A percentile compares a stretch with the other conserved stretches of the same genome.
phyloP scores from a whole-genome alignment of 2,329 filamentous ascomycete genomes.

The Verticillium albo-atrum region DNA sequence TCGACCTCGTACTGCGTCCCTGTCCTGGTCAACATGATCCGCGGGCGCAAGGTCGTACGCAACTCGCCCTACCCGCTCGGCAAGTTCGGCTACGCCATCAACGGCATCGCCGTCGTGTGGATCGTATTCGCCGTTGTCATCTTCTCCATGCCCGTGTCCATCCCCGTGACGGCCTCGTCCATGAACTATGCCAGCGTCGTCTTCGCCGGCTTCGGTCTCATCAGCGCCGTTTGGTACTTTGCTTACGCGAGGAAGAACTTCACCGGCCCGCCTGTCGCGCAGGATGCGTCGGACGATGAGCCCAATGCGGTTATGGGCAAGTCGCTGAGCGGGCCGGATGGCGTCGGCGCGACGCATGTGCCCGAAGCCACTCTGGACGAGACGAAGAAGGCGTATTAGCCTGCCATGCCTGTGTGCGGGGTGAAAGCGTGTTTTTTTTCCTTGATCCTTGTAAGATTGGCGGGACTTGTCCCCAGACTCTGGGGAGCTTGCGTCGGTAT shows the following conservation, averaged over 20 bases:
- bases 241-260: constrained; percentile 59
- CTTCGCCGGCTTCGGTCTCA: constrained; percentile 56
- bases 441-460: background rate
- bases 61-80: constrained; percentile 66
- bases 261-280: constrained; percentile 46
- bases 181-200: constrained; percentile 69
- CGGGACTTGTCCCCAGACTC: background rate
- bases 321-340: background rate
- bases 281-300: constrained; percentile 15
- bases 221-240: constrained; percentile 61
- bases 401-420: background rate
- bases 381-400: background rate
- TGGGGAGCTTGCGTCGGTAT: background rate
- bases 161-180: constrained; percentile 48
- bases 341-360: background rate
- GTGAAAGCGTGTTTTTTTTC: background rate
- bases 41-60: constrained; percentile 60
- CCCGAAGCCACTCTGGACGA: background rate
- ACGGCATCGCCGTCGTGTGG: constrained; percentile 65
- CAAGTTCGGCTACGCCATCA: constrained; percentile 63
- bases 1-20: constrained; percentile 72
- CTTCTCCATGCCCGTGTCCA: constrained; percentile 69
- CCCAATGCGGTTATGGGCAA: constrained; percentile 8
- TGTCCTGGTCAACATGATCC: constrained; percentile 65
- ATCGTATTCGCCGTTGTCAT: constrained; percentile 65